phyloP scores from a whole-genome alignment of 2,329 filamentous ascomycete genomes.

The Aulographum hederae region DNA sequence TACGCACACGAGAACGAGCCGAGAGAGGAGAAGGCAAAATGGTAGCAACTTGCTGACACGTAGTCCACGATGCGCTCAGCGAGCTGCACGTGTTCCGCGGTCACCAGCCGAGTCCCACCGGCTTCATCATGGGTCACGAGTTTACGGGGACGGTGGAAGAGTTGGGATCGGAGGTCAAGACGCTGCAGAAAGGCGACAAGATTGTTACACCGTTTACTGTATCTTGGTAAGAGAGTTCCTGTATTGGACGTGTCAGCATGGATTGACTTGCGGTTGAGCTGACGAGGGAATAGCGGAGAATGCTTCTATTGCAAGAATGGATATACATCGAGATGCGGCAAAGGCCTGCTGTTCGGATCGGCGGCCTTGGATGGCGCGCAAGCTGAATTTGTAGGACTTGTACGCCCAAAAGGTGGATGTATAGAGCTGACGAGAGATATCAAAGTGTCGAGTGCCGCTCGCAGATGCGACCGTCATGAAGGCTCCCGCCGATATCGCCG shows the following conservation, averaged over 20 bases:
- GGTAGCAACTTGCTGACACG: neutral
- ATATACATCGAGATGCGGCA: conserved; percentile 58
- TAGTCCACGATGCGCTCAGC: conserved; percentile 21
- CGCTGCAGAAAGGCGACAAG: conserved; percentile 15
- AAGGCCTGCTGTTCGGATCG: conserved; percentile 53
- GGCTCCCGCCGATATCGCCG: conserved; percentile 51
- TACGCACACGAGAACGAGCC: conserved; percentile 20
- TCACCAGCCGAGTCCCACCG: conserved; percentile 49
- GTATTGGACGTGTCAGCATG: too few relatives aligned
- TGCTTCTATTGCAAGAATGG: conserved; percentile 77
- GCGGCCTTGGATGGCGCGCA: conserved; percentile 56
- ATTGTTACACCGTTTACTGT: conserved; percentile 68
- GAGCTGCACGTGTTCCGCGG: conserved; percentile 80
- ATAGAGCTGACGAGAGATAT: neutral
- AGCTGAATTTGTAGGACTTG: conserved; percentile 55
- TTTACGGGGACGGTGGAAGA: neutral
- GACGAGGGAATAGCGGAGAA: conserved; percentile 38
- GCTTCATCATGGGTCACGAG: conserved; percentile 64
- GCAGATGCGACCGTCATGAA: conserved; percentile 69
- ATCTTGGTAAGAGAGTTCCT: conserved; percentile 10
- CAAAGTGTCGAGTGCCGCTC: conserved; percentile 44
- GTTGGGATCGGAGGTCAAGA: conserved; percentile 1
- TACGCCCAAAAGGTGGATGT: neutral
- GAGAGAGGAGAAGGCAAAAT: neutral
- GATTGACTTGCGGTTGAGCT: too few relatives aligned